These are phyloP conservation scores for Byssoonygena ceratinophila DNA, from an alignment of 2,329 filamentous ascomycete species.

Conservation along the genomic window DNA sequence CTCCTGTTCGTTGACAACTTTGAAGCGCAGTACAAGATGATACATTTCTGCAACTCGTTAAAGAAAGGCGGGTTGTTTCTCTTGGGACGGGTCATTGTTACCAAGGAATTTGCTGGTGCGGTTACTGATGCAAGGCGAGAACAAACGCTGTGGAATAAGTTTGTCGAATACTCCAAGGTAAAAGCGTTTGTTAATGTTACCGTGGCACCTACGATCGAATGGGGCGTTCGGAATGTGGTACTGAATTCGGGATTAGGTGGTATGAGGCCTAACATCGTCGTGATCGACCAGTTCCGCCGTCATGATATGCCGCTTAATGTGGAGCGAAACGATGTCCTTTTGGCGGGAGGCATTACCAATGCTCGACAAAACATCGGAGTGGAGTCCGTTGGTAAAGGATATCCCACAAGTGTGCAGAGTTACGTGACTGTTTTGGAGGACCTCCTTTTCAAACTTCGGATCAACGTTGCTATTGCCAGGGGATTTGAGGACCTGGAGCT, in stretches of 20 bases:
- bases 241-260: slow-evolving; percentile 71
- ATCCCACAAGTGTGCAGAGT: slow-evolving; percentile 46
- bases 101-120: slow-evolving; percentile 65
- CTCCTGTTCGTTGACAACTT: slow-evolving; percentile 74
- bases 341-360: slow-evolving; percentile 16
- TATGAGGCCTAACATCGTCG: slow-evolving; percentile 80
- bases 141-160: slow-evolving; percentile 72
- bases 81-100: slow-evolving; percentile 77
- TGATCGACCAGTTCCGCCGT: slow-evolving; percentile 63
- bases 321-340: neutral
- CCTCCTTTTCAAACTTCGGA: slow-evolving; percentile 61
- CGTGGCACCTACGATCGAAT: slow-evolving; percentile 71
- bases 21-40: slow-evolving; percentile 67
- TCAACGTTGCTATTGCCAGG: slow-evolving; percentile 76
- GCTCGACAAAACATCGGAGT: neutral
- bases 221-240: slow-evolving; percentile 75
- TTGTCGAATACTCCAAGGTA: slow-evolving; percentile 75
- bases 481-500: slow-evolving; percentile 69
- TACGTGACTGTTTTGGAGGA: slow-evolving; percentile 81
- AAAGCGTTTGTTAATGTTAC: slow-evolving; percentile 84
- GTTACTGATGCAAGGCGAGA: slow-evolving; percentile 73
- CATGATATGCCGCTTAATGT: slow-evolving; percentile 42
- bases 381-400: slow-evolving; percentile 5
- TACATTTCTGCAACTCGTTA: slow-evolving; percentile 82
- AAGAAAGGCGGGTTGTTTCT: slow-evolving; percentile 83